Base-by-base conservation (phyloP, 306 rosid genomes). In the Pyrus communis region DNA sequence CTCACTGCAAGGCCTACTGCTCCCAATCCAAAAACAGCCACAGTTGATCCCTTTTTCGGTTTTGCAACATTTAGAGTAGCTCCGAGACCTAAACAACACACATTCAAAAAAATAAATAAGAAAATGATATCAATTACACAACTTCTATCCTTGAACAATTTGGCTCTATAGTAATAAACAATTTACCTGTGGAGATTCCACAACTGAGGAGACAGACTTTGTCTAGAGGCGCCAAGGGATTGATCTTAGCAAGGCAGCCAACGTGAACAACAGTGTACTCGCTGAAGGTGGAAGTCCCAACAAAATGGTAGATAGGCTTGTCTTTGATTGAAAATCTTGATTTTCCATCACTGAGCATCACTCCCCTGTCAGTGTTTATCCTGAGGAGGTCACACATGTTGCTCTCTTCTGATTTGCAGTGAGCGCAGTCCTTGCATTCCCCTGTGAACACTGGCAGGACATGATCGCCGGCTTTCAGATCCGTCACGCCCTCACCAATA, bases 1-100 rank as follows among this genome's bases (percentile, higher is more conserved):
- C 97, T 87, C 83, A 91, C 98, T 35, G 97, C 91, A 70, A 93
- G 96, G 40, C 98, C 98, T 73, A 93, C 96, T 59, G 97, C 98
- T 22, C 98, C 98, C 49, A 91, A 85, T 67, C 98, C 97, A 33
- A 94, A 94, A 54, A 94, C 58, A 23, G 97, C 98, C 72, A 93
- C 93, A 45, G 96, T 80, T 38, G 89, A 84, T n/a, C 97, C 97
- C 13, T 87, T 87, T 52, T 87, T 85, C 0, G 98, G 98, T 70
- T 88, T 93, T 33, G 98, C 98, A 74, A 93, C 98, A 78, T 93
- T 93, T 67, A 93, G 4, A 61, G 97, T 86, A 15, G 98, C 98
- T 70, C 98, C 98, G 66, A 88, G 82, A 78, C 98, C 98, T 93
- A 60, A 66, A 73, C 9, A 69, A 40, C 65, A 84, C 25, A 4